Conservation (phyloP, 1,139 yeast genomes). For the Candida sanyaensis region DNA sequence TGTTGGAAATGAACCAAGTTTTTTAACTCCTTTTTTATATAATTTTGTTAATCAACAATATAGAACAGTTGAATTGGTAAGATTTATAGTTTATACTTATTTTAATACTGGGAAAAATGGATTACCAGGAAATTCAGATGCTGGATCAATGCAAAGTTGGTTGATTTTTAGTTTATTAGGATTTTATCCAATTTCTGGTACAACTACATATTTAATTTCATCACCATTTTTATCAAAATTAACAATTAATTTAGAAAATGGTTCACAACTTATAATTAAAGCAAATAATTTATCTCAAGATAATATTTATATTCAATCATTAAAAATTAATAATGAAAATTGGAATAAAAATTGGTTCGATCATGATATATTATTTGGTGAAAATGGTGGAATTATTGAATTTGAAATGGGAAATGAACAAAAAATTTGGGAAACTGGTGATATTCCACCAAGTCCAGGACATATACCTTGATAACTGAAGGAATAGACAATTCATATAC, state of each 20-base stretch:
- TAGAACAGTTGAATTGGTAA: slow-evolving; percentile 32
- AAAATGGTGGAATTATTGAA: slow-evolving; percentile 27
- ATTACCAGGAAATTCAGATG: slow-evolving; percentile 42
- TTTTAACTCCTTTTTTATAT: slow-evolving; percentile 33
- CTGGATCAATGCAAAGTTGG: slow-evolving; percentile 46
- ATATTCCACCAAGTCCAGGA: slow-evolving; percentile 29
- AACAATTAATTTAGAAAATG: slow-evolving; percentile 25
- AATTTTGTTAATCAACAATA: slow-evolving; percentile 29
- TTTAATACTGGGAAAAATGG: slow-evolving; percentile 22
- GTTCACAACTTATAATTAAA: slow-evolving; percentile 24
- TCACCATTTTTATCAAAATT: slow-evolving; percentile 32
- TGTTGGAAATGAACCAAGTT: slow-evolving; percentile 38
- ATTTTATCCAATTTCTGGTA: slow-evolving; percentile 38
- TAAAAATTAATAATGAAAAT: slow-evolving; percentile 28
- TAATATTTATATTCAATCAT: slow-evolving; percentile 26
- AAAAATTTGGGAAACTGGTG: slow-evolving; percentile 27
- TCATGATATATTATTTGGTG: slow-evolving; percentile 31
- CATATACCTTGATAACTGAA: slow-evolving; percentile 13
- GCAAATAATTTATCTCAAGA: slow-evolving; percentile 25
- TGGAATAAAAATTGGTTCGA: slow-evolving; percentile 33
- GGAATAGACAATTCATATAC: background rate
- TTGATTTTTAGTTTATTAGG: slow-evolving; percentile 35
- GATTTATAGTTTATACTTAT: slow-evolving; percentile 28
- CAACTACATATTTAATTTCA: slow-evolving; percentile 34
- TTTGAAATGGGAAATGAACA: slow-evolving; percentile 26